Evolutionary conservation across 2,329 filamentous ascomycete species (phyloP).

Genomic region (Neonectria sp.): DNA sequence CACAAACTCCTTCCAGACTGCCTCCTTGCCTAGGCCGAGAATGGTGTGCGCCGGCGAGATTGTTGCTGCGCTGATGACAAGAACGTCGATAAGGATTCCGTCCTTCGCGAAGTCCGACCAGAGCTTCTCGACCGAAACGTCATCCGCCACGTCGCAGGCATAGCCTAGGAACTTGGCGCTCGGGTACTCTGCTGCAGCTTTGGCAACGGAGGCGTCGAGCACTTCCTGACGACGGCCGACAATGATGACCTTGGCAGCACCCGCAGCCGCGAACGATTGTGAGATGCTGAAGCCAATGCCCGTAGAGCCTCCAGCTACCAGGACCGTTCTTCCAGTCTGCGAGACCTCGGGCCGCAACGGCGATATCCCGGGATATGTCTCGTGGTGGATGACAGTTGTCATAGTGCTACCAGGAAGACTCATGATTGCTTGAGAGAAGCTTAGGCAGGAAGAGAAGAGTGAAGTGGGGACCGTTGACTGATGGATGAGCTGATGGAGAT

Average conservation of each 20-base stretch:
- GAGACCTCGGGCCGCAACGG: slow-evolving; percentile 52
- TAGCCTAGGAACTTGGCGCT: neutral
- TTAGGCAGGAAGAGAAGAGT: neutral
- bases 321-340: slow-evolving; percentile 63
- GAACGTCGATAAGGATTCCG: slow-evolving; percentile 15
- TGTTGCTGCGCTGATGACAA: slow-evolving; percentile 12
- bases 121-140: neutral
- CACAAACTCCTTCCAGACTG: slow-evolving; percentile 7
- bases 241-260: slow-evolving; percentile 55
- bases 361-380: slow-evolving; percentile 5
- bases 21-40: slow-evolving; percentile 12
- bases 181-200: neutral
- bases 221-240: slow-evolving; percentile 42
- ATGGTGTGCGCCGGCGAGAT: slow-evolving; percentile 19
- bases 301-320: slow-evolving; percentile 76
- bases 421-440: neutral
- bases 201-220: slow-evolving; percentile 5
- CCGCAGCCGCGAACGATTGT: slow-evolving; percentile 63
- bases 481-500: neutral
- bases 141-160: neutral
- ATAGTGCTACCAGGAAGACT: neutral
- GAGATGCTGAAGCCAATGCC: slow-evolving; percentile 77
- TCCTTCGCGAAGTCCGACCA: neutral
- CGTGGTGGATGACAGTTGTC: neutral
- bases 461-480: too few species aligned